phyloP scores from a whole-genome alignment of 805 yeast species.

The Saturnispora sanitii region DNA sequence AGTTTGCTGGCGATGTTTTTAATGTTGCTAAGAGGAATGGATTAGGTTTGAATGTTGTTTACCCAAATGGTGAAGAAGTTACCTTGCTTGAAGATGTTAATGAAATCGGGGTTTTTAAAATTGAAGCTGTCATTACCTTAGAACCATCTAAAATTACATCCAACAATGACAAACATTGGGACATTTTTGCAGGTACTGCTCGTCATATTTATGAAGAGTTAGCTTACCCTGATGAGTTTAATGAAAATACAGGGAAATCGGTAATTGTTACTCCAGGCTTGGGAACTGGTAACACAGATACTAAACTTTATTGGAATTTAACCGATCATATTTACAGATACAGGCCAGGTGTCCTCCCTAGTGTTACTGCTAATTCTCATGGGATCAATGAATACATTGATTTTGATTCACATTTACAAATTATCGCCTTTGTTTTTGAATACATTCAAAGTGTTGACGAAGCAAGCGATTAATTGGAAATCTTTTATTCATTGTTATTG shows the following conservation, averaged over 20 bases:
- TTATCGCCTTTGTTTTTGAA: slow-evolving; percentile 46
- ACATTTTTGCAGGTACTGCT: slow-evolving; percentile 33
- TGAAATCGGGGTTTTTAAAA: slow-evolving; percentile 14
- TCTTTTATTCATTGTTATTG: background rate
- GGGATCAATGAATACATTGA: slow-evolving; percentile 54
- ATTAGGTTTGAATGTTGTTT: slow-evolving; percentile 21
- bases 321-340: slow-evolving; percentile 52
- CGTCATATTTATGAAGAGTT: slow-evolving; percentile 40
- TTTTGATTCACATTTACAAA: slow-evolving; percentile 47
- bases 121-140: slow-evolving; percentile 18
- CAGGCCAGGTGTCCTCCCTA: slow-evolving; percentile 36
- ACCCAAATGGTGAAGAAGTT: slow-evolving; percentile 15
- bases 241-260: slow-evolving; percentile 15
- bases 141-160: slow-evolving; percentile 51
- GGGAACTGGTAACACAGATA: slow-evolving; percentile 65
- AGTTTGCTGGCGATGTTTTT: slow-evolving; percentile 25
- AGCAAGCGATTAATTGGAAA: slow-evolving; percentile 9
- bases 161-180: slow-evolving; percentile 39
- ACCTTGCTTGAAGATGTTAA: slow-evolving; percentile 23
- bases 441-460: slow-evolving; percentile 37
- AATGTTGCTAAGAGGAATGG: slow-evolving; percentile 29
- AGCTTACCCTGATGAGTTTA: slow-evolving; percentile 27
- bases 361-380: slow-evolving; percentile 39
- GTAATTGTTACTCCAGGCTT: slow-evolving; percentile 47
- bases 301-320: slow-evolving; percentile 52